phyloP scores from a whole-genome alignment of 805 yeast species.

The Wickerhamomyces rabaulensis region DNA sequence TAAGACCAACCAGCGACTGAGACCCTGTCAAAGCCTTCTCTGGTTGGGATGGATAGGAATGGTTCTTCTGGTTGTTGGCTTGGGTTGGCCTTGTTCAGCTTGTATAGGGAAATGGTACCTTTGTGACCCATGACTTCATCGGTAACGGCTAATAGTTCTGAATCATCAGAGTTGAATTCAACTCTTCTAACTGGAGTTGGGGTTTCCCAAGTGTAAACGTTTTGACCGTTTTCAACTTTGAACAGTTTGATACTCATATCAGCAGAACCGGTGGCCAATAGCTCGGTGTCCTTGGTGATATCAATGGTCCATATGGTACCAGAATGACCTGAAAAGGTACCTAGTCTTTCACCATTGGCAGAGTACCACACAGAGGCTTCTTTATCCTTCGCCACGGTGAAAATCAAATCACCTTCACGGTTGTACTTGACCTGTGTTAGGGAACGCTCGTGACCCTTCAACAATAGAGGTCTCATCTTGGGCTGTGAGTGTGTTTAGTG shows the following conservation, averaged over 20 bases:
- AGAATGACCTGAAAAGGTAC: slow-evolving; percentile 81
- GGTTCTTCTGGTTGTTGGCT: slow-evolving; percentile 50
- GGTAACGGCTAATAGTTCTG: slow-evolving; percentile 66
- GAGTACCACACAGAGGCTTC: slow-evolving; percentile 92
- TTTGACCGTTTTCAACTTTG: slow-evolving; percentile 75
- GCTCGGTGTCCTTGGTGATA: slow-evolving; percentile 62
- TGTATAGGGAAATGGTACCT: slow-evolving; percentile 70
- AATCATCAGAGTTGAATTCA: slow-evolving; percentile 73
- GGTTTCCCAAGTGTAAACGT: slow-evolving; percentile 64
- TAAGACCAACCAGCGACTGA: slow-evolving; percentile 87
- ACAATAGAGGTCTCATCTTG: slow-evolving; percentile 60
- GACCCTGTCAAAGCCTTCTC: slow-evolving; percentile 55
- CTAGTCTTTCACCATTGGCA: slow-evolving; percentile 92
- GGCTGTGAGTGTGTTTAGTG: neutral
- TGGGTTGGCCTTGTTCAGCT: slow-evolving; percentile 47
- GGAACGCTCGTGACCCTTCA: slow-evolving; percentile 97
- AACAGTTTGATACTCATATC: slow-evolving; percentile 83
- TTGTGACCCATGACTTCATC: slow-evolving; percentile 89
- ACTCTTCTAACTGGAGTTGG: slow-evolving; percentile 90
- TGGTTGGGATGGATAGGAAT: slow-evolving; percentile 51
- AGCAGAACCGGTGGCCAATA: slow-evolving; percentile 84
- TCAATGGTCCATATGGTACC: slow-evolving; percentile 97
- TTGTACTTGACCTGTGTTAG: slow-evolving; percentile 94
- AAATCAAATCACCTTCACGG: slow-evolving; percentile 89
- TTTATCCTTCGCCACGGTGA: slow-evolving; percentile 89